Percentiles rank a stretch among this genome's conserved stretches.
phyloP scores from a whole-genome alignment of 495 filamentous ascomycete genomes.

The Tuber aestivum region DNA sequence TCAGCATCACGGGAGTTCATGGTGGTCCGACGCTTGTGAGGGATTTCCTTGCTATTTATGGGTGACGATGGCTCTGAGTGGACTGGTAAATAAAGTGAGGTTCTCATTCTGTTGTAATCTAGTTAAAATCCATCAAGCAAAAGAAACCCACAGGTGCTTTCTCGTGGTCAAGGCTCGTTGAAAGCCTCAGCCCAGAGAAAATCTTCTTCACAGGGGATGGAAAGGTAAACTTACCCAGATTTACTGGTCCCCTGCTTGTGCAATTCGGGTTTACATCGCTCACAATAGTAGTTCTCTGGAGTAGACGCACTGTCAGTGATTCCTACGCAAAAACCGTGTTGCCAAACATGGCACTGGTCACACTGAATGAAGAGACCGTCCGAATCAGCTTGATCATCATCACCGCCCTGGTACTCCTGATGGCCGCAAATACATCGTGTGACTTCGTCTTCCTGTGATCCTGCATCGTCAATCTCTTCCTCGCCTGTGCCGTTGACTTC shows the following conservation, averaged over 20 bases:
- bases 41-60: conserved; percentile 33
- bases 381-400: conserved; percentile 67
- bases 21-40: conserved; percentile 75
- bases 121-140: conserved; percentile 31
- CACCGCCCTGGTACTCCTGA: conserved; percentile 85
- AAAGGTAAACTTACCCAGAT: conserved; percentile 69
- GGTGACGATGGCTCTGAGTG: conserved; percentile 39
- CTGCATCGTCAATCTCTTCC: conserved; percentile 61
- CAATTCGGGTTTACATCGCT: conserved; percentile 83
- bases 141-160: neutral
- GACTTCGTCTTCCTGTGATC: conserved; percentile 68
- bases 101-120: conserved; percentile 52
- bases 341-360: conserved; percentile 96
- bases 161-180: neutral
- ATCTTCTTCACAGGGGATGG: neutral
- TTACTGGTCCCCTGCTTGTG: conserved; percentile 72
- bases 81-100: conserved; percentile 64
- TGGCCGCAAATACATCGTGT: conserved; percentile 92
- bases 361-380: conserved; percentile 97
- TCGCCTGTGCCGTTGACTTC: conserved; percentile 56
- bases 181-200: neutral
- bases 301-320: conserved; percentile 88
- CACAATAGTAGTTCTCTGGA: conserved; percentile 97
- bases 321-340: conserved; percentile 95
- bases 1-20: conserved; percentile 96